These are phyloP conservation scores for Leishmania gerbilli DNA, from an alignment of 208 protist genomes.

Conservation along the genomic window DNA sequence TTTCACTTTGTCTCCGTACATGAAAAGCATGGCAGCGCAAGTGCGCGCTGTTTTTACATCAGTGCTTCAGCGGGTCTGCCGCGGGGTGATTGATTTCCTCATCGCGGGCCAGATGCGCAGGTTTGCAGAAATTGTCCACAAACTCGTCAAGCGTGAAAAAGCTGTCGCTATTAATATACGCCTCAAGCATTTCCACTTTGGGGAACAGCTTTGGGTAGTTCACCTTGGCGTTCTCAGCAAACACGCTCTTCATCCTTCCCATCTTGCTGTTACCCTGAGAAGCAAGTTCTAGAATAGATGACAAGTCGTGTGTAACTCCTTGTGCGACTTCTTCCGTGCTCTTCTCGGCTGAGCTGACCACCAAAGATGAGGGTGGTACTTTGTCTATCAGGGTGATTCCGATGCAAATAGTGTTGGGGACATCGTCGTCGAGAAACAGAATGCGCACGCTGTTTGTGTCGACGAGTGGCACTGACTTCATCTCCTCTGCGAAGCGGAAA, in stretches of 20 bases:
- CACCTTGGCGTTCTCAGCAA: conserved; percentile 73
- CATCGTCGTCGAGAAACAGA: conserved; percentile 76
- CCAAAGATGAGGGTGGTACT: conserved; percentile 41
- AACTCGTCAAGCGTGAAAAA: conserved; percentile 77
- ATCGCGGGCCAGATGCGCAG: conserved; percentile 58
- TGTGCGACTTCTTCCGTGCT: conserved; percentile 57
- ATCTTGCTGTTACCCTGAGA: conserved; percentile 20
- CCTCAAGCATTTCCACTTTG: conserved; percentile 36
- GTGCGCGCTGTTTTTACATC: conserved; percentile 24
- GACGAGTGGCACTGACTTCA: conserved; percentile 29
- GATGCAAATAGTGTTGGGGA: conserved; percentile 14
- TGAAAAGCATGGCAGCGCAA: background rate
- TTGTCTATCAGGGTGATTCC: conserved; percentile 57
- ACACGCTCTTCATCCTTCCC: conserved; percentile 29
- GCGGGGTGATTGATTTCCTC: conserved; percentile 75
- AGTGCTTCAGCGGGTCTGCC: conserved; percentile 80
- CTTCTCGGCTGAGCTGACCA: conserved; percentile 34
- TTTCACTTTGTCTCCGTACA: conserved; percentile 4
- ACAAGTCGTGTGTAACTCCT: conserved; percentile 44
- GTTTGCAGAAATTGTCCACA: conserved; percentile 51
- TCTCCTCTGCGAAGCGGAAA: conserved; percentile 41
- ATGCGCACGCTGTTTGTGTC: conserved; percentile 38
- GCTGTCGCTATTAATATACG: conserved; percentile 50
- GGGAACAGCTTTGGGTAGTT: conserved; percentile 75
- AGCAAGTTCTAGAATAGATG: conserved; percentile 54